phyloP scores from a whole-genome alignment of 305 asterid genomes.

The Fraxinus angustifolia region DNA sequence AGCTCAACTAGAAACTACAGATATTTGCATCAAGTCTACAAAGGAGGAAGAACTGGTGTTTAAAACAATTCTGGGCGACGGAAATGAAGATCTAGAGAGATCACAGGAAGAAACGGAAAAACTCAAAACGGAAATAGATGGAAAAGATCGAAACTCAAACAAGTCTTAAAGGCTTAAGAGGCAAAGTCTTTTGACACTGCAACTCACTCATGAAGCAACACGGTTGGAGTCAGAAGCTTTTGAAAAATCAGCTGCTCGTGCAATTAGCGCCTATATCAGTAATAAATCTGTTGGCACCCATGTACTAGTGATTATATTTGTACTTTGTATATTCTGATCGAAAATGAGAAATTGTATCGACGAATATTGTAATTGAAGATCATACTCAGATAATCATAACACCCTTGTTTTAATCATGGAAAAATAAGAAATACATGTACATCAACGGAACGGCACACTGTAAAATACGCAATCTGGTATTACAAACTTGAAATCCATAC shows the following conservation, averaged over 20 bases:
- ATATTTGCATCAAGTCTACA: slow-evolving; percentile 31
- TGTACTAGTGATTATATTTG: neutral
- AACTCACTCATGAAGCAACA: slow-evolving; percentile 47
- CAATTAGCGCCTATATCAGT: slow-evolving; percentile 27
- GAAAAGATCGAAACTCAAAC: slow-evolving; percentile 35
- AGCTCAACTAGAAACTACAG: slow-evolving; percentile 38
- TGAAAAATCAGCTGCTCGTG: slow-evolving; percentile 45
- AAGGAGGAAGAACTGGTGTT: slow-evolving; percentile 43
- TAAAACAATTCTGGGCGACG: slow-evolving; percentile 24
- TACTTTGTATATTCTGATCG: neutral
- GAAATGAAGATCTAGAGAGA: slow-evolving; percentile 37
- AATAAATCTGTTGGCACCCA: slow-evolving; percentile 1
- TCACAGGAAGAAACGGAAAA: slow-evolving; percentile 44
- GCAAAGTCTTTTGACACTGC: slow-evolving; percentile 51
- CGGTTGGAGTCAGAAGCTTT: slow-evolving; percentile 46
- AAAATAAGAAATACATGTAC: neutral
- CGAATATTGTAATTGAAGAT: neutral
- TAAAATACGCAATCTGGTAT: neutral
- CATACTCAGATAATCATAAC: neutral
- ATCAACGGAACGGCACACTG: neutral
- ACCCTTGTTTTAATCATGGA: neutral
- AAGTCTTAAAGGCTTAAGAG: slow-evolving; percentile 34
- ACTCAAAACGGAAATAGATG: slow-evolving; percentile 37
- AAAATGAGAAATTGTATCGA: neutral
- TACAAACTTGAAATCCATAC: slow-evolving; percentile 7